Evolutionary conservation across 164 flowering plant species (phyloP), one percentile per base, ranked within the genome.

Genomic region (Macadamia tetraphylla): DNA sequence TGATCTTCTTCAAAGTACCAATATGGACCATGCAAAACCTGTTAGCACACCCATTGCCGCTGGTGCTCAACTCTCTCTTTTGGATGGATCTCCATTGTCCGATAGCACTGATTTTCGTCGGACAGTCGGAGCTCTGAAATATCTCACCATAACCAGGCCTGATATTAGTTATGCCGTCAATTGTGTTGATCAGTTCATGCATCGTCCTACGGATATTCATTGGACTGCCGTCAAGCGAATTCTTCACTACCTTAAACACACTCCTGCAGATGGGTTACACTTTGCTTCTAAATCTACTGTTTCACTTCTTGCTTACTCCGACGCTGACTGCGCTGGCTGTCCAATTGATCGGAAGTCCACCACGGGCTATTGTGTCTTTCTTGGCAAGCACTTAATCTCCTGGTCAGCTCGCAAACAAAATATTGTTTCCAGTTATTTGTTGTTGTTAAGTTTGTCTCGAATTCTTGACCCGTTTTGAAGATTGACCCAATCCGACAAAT

Each of bases 251-350:
- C 48, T 43, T 6, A 5, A 9, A 5, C 7, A 9, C 9, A 43
- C 48, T 5, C 6, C 9, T 43, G 48, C 6, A 5, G 48, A 43
- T 43, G 48, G 48, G 7, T 43, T 43, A 43, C 48, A 43, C 7
- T 43, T 43, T 43, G 9, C 48, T 9, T 6, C 9, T 6, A 43
- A 5, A 23, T 43, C 48, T 5, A 6, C 48, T 43, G 6, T 43
- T 5, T 5, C 7, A 5, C 9, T 43, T 6, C 48, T 5, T 43
- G 48, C 58, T 23, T 23, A 23, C 23, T 57, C 63, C 4, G 63
- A 67, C 23, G 70, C 63, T 23, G 35, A 67, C 58, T 66, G 51
- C 62, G 69, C 61, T 6, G 62, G 69, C 18, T 48, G 40, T 49
- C 13, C 0, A 18, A 46, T 49, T 52, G 48, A 48, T 9, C 14